phyloP scores from a whole-genome alignment of 192 early-diverging fungal species.

The Entomortierella lignicola region DNA sequence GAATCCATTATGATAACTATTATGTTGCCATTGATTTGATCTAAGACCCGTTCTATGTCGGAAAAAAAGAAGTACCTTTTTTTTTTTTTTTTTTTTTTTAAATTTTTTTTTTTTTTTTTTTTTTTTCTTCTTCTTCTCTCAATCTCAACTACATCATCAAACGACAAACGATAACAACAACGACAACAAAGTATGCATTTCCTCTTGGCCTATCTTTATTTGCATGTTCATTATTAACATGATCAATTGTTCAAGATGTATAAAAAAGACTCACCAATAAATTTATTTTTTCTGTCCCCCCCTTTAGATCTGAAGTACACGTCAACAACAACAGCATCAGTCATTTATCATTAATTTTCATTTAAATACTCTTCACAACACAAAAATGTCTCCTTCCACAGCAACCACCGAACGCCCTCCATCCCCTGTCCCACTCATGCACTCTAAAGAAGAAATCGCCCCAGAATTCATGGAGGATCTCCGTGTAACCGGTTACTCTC shows the following conservation, averaged over 20 bases:
- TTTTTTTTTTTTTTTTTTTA: too few species aligned
- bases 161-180: too few species aligned
- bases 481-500: constrained; percentile 87
- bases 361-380: not conserved
- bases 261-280: too few species aligned
- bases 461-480: constrained; percentile 83
- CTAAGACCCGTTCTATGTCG: too few species aligned
- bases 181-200: not conserved
- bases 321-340: not conserved
- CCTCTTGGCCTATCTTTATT: not conserved
- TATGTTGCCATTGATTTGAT: too few species aligned
- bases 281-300: too few species aligned
- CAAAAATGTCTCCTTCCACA: constrained; percentile 40
- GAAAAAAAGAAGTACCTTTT: too few species aligned
- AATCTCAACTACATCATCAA: not conserved
- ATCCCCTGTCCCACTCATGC: constrained; percentile 47
- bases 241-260: too few species aligned
- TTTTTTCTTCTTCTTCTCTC: not conserved
- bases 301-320: too few species aligned
- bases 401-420: constrained; percentile 16
- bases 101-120: too few species aligned
- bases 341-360: not conserved
- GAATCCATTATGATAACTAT: too few species aligned
- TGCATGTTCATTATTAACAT: too few species aligned
- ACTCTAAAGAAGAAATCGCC: constrained; percentile 53